Conservation (phyloP, 768 basidiomycete species). For the Trametes elegans region DNA sequence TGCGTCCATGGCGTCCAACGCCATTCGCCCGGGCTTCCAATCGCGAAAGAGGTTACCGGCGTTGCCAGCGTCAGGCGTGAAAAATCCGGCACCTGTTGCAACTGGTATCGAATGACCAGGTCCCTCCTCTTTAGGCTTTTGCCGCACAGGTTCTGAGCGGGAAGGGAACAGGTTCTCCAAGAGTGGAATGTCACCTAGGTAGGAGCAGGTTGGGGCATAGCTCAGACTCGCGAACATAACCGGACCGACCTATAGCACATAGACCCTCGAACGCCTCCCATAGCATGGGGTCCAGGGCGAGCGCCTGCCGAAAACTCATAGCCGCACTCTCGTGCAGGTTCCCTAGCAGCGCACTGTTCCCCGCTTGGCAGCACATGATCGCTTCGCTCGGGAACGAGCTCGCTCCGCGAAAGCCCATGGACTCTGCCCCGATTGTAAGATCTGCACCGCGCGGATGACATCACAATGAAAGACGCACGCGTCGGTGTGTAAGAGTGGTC, state of each 20-base stretch:
- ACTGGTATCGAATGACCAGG: constrained; percentile 44
- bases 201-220: no score
- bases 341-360: constrained; percentile 72
- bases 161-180: constrained; percentile 74
- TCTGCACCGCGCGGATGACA: constrained; percentile 16
- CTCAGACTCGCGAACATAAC: no score
- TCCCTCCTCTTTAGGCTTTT: constrained; percentile 47
- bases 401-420: constrained; percentile 51
- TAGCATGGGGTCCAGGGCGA: constrained; percentile 71
- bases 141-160: constrained; percentile 54
- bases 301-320: constrained; percentile 65
- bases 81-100: constrained; percentile 69
- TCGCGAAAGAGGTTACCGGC: constrained; percentile 54
- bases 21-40: constrained; percentile 58
- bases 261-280: constrained; percentile 95
- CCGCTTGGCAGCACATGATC: constrained; percentile 72
- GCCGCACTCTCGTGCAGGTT: constrained; percentile 76
- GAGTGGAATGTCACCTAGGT: constrained; percentile 63
- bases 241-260: constrained; percentile 69
- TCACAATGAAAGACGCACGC: constrained; percentile 42
- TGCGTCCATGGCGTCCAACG: constrained; percentile 59
- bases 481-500: constrained; percentile 52
- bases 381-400: constrained; percentile 70
- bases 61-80: constrained; percentile 66
- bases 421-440: constrained; percentile 39